Percentiles rank a stretch among this genome's conserved stretches.
Conservation (phyloP, 2,329 filamentous ascomycete species). For the Pseudogymnoascus sp. region DNA sequence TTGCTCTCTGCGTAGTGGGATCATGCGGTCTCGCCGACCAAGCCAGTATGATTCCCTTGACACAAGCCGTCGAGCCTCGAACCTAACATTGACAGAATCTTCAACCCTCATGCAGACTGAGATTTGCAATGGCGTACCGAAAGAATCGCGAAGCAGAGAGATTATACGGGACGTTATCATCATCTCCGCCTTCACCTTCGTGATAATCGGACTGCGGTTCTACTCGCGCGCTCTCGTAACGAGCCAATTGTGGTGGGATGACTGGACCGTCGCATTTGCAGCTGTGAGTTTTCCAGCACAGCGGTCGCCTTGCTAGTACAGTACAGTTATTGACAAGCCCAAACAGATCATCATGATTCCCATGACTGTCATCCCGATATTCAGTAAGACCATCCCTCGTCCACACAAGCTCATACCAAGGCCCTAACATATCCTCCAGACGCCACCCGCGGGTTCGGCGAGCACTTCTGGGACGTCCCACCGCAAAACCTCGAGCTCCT, state of each 20-base stretch:
- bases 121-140: conserved; percentile 17
- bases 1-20: conserved; percentile 15
- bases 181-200: conserved; percentile 17
- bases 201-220: conserved; percentile 18
- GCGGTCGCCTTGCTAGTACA: not conserved
- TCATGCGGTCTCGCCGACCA: conserved; percentile 19
- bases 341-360: conserved; percentile 20
- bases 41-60: conserved; percentile 14
- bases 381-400: conserved; percentile 14
- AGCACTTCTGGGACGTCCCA: conserved; percentile 11
- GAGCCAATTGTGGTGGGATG: conserved; percentile 20
- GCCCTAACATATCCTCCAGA: not conserved
- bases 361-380: conserved; percentile 17
- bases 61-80: not conserved
- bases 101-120: conserved; percentile 16
- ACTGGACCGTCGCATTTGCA: conserved; percentile 16
- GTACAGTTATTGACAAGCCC: not conserved
- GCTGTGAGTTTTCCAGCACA: conserved; percentile 16
- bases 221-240: conserved; percentile 18
- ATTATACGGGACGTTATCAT: conserved; percentile 17
- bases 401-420: not conserved
- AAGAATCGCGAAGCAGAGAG: conserved; percentile 17
- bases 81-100: conserved; percentile 10
- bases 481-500: not conserved
- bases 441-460: not conserved